A percentile compares a stretch with the other conserved stretches of the same genome.
Evolutionary conservation across 2,329 filamentous ascomycete genomes (phyloP).

Genomic region (Penicillium frequentans): DNA sequence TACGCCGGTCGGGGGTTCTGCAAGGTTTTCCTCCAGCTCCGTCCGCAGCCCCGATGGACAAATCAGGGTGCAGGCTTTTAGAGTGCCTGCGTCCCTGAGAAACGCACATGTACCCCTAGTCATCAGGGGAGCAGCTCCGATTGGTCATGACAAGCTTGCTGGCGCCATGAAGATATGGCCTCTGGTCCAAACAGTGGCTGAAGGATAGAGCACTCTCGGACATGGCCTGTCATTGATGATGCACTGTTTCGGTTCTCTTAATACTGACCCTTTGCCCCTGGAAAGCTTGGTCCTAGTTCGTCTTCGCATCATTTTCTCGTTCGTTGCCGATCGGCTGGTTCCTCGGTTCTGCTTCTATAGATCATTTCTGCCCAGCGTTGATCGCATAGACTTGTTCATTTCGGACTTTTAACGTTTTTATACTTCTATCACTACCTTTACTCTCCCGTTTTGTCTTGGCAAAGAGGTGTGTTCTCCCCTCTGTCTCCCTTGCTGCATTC

Average conservation of each 20-base stretch:
- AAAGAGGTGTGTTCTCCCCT: conserved; percentile 1
- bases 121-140: conserved; percentile 10
- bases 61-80: conserved; percentile 9
- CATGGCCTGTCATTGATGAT: background rate
- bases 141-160: conserved; percentile 8
- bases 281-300: conserved; percentile 10
- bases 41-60: background rate
- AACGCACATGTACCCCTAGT: conserved; percentile 15
- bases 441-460: background rate
- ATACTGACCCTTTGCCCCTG: conserved; percentile 5
- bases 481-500: conserved; percentile 19
- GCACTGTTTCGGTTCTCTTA: background rate
- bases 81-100: conserved; percentile 9
- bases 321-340: conserved; percentile 9
- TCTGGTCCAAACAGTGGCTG: conserved; percentile 4
- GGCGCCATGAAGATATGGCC: background rate
- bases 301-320: background rate
- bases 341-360: conserved; percentile 2
- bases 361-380: conserved; percentile 1
- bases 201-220: background rate
- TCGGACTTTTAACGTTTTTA: background rate
- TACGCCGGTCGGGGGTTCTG: conserved; percentile 12
- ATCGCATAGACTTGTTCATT: background rate
- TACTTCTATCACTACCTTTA: background rate
- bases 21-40: conserved; percentile 9